Base-by-base conservation (phyloP, 2,329 filamentous ascomycete genomes). In the Xylaria sp. region DNA sequence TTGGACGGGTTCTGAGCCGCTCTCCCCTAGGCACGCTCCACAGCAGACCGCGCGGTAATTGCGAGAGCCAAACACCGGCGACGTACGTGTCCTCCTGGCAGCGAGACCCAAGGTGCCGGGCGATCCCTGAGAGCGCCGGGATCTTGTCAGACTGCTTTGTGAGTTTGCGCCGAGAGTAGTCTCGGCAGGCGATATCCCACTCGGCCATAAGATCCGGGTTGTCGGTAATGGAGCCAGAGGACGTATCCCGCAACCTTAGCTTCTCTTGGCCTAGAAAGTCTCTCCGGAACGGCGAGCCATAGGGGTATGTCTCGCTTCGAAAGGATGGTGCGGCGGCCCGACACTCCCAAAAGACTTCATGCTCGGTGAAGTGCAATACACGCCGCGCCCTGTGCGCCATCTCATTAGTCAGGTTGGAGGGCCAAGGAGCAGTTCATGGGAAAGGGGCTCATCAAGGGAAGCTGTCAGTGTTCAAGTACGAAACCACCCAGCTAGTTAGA, bases 271-370 rank as follows among this genome's bases (percentile, higher is more conserved):
- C 28, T 2, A 28, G 28, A 28, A 65, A 65, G 18, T 58, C 54
- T 41, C 44, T 65, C 46, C 28, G 6, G 2, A 65, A 13, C 2
- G 63, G 54, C 18, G 63, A 57, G 34, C 63, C 63, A 15, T 9
- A 10, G 13, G 63, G 41, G 18, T 65, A 65, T 28, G 63, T 65
- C 54, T 65, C 63, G 32, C 63, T 58, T 51, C 41, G 41, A 59
- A 58, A 65, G 52, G 54, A 65, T 4, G 63, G 63, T 51, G 44
- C 55, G 13, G 55, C 55, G 1, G 63, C 63, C 3, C 46, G 34
- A 23, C 63, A 65, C 46, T 65, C 63, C 63, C 63, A 65, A 18
- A 65, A 65, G 7, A 65, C 55, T 54, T 65, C 63, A 7, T 65
- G 44, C 46, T 65, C 48, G 20, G 63, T 65, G 55, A 65, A 65